Percentiles rank a stretch among this genome's conserved stretches.
These are phyloP conservation scores for Pholiota conissans DNA, from an alignment of 768 basidiomycete genomes.

Conservation along the genomic window DNA sequence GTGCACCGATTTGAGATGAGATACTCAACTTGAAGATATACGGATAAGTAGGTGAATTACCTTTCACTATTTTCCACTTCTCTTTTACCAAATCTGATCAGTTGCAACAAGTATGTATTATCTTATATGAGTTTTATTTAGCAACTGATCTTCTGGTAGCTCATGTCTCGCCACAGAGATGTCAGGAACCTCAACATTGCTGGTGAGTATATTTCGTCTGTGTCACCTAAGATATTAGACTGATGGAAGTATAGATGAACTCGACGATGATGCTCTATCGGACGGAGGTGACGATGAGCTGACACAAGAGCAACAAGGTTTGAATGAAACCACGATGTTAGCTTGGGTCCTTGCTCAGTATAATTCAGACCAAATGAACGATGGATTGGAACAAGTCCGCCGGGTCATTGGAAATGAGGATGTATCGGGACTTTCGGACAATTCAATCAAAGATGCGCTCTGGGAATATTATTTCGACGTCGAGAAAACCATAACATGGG, in stretches of 20 bases:
- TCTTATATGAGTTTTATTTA: no score
- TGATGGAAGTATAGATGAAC: slow-evolving; percentile 58
- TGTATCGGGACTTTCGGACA: slow-evolving; percentile 68
- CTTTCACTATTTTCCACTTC: no score
- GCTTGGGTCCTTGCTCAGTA: slow-evolving; percentile 17
- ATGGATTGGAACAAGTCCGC: slow-evolving; percentile 69
- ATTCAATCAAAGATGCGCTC: slow-evolving; percentile 72
- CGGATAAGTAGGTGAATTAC: no score
- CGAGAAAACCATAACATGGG: slow-evolving; percentile 71
- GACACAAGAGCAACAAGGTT: slow-evolving; percentile 83
- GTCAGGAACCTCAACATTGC: slow-evolving; percentile 83
- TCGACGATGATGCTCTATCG: slow-evolving; percentile 79
- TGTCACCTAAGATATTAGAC: background rate
- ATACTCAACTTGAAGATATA: slow-evolving; percentile 9
- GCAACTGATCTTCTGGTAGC: slow-evolving; percentile 17
- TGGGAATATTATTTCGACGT: slow-evolving; percentile 91
- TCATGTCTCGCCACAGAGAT: slow-evolving; percentile 91
- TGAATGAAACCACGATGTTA: slow-evolving; percentile 8
- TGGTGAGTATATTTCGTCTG: slow-evolving; percentile 34
- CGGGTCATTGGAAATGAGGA: slow-evolving; percentile 65
- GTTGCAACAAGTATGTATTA: no score
- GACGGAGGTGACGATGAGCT: slow-evolving; percentile 80
- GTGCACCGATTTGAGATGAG: background rate
- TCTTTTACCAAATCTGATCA: background rate
- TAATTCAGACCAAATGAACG: slow-evolving; percentile 61